phyloP scores from a whole-genome alignment of 345 rosid species.

The Streptanthus diversifolius region DNA sequence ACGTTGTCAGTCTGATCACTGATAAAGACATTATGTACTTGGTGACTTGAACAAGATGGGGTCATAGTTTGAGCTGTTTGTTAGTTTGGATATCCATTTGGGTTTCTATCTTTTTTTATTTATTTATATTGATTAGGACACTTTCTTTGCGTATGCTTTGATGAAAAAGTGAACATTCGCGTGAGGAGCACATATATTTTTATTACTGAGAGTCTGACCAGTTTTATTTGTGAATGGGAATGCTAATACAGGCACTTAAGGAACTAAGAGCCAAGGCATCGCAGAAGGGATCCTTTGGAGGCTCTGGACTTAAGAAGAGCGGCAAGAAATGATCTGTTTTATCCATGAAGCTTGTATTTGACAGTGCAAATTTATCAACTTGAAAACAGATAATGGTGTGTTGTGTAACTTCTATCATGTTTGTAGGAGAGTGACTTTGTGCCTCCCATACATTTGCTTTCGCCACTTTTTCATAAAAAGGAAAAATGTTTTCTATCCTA shows the following conservation, averaged over 20 bases:
- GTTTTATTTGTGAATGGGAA: neutral
- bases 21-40: neutral
- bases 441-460: constrained; percentile 12
- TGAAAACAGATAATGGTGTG: constrained; percentile 14
- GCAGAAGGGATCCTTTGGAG: constrained; percentile 77
- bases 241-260: constrained; percentile 58
- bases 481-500: neutral
- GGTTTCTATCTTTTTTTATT: neutral
- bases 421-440: constrained; percentile 10
- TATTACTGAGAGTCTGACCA: neutral
- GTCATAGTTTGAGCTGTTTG: neutral
- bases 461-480: neutral
- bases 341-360: constrained; percentile 1
- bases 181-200: neutral
- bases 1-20: neutral
- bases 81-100: neutral
- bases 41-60: neutral
- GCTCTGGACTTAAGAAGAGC: constrained; percentile 90
- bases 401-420: constrained; percentile 26
- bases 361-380: constrained; percentile 14
- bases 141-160: neutral
- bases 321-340: constrained; percentile 58
- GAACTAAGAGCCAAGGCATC: constrained; percentile 84
- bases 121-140: neutral
- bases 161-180: neutral